phyloP scores from a whole-genome alignment of 2,329 filamentous ascomycete species.

The Grosmannia penicillata region DNA sequence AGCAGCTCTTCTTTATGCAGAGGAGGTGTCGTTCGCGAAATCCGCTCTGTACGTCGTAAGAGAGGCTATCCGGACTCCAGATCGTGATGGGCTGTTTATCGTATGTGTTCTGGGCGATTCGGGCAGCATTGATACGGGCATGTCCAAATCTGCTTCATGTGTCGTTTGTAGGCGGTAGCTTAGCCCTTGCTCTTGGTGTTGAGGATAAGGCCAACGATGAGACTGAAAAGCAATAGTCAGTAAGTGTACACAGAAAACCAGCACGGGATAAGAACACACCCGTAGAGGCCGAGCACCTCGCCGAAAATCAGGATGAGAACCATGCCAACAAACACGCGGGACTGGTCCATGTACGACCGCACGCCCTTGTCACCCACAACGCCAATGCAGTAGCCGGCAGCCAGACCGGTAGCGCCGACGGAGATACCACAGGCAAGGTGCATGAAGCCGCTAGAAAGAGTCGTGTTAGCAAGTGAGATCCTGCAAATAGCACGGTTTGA shows the following conservation, averaged over 20 bases:
- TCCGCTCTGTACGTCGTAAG: no score
- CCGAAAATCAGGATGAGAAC: constrained; percentile 97
- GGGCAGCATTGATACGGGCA: no score
- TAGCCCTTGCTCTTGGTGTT: constrained; percentile 69
- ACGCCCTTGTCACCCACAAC: constrained; percentile 91
- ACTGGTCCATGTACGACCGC: constrained; percentile 90
- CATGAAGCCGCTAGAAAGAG: constrained; percentile 60
- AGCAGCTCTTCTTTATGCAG: no score
- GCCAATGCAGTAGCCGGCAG: constrained; percentile 92
- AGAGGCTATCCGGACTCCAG: no score
- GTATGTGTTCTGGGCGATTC: not conserved
- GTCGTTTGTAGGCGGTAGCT: constrained; percentile 6
- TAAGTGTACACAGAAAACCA: not conserved
- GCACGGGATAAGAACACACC: constrained; percentile 39
- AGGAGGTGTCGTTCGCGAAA: no score
- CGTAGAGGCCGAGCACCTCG: constrained; percentile 92
- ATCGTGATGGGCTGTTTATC: no score
- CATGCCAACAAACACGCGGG: constrained; percentile 94
- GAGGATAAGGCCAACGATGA: constrained; percentile 86
- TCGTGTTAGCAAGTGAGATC: constrained; percentile 8
- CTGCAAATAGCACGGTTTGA: not conserved
- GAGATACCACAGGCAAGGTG: constrained; percentile 83
- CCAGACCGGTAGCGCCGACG: constrained; percentile 82
- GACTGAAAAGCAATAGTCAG: constrained; percentile 30
- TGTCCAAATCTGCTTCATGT: not conserved